Evolutionary conservation across 1,284 basidiomycete species (phyloP).

Genomic region (Prillingera fragicola): DNA sequence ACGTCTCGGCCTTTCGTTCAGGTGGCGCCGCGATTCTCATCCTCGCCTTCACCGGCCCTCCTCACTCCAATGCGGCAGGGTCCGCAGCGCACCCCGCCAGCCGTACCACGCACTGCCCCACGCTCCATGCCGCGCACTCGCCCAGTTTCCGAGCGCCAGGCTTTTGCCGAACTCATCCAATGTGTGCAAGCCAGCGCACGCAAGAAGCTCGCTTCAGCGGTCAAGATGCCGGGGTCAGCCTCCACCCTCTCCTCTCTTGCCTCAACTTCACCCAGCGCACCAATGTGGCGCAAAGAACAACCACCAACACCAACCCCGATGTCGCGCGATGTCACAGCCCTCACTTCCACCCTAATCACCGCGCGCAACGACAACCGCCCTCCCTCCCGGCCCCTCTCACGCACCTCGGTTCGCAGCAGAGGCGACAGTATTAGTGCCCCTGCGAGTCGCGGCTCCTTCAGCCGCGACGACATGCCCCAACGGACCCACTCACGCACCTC

Average conservation of each 20-base stretch:
- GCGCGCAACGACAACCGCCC: background rate
- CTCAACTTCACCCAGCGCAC: too few relatives aligned
- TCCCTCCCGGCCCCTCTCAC: background rate
- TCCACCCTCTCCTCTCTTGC: conserved; percentile 6
- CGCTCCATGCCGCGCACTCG: conserved; percentile 16
- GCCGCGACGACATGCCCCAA: background rate
- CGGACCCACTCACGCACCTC: background rate
- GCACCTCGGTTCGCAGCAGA: background rate
- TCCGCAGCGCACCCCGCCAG: conserved; percentile 1
- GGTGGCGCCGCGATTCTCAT: too few relatives aligned
- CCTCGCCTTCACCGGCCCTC: conserved; percentile 6
- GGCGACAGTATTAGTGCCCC: too few relatives aligned
- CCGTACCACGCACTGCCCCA: conserved; percentile 18
- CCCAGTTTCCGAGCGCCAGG: conserved; percentile 18
- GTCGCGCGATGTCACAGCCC: conserved; percentile 9
- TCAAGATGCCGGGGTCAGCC: conserved; percentile 7
- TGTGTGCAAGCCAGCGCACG: conserved; percentile 19
- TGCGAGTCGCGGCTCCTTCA: too few relatives aligned
- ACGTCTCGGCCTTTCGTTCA: too few relatives aligned
- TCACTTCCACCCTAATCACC: background rate
- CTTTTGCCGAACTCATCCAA: conserved; percentile 17
- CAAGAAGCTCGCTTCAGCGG: conserved; percentile 14
- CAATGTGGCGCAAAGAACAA: conserved; percentile 13
- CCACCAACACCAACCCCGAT: conserved; percentile 21
- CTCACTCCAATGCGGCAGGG: conserved; percentile 11